Evolutionary conservation across 441 rosid genomes (phyloP), one percentile per base, ranked within the genome.

Genomic region (Brassica hybrid): DNA sequence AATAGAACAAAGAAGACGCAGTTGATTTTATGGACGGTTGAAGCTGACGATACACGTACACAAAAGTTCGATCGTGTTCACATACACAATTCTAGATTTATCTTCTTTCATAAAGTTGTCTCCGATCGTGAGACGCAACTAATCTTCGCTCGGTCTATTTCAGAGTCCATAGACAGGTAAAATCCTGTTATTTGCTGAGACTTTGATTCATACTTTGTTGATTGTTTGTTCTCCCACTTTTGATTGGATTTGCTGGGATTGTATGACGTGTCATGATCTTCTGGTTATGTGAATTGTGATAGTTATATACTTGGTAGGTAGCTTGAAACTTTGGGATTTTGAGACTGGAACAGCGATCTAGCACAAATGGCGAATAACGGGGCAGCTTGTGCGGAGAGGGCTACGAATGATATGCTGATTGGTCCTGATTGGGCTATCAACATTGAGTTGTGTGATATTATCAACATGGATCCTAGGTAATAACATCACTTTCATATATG

Each of bases 341-440:
- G 43, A 60, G 43, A 60, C 12, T 66, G 71, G 56, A 2, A 38
- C 54, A 74, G n/a, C 0, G 41, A 43, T 60, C 45, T 75, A 1
- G n/a, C 43, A 1, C 11, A 0, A 67, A 95, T 95, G 99, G 91
- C 95, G 13, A 85, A 82, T 81, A 86, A 78, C 75, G 97, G 89
- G 11, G 88, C 96, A 27, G 85, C 96, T n/a, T 91, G 90, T 76
- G 99, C 97, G 17, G 99, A 96, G 86, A 92, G 98, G 80, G 98
- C 98, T 12, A 96, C 98, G 0, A 94, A 87, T 75, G 98, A 96
- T 79, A 85, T 85, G 87, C 74, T 96, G 84, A 82, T 86, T 71
- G 96, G 97, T 76, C 99, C 98, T 5, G 99, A 96, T 74, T 96
- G 99, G 99, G 98, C 99, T 65, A 74, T 96, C 67, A 96, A 90